Conservation (phyloP, 2,329 filamentous ascomycete genomes). For the Pseudogymnoascus sp. region DNA sequence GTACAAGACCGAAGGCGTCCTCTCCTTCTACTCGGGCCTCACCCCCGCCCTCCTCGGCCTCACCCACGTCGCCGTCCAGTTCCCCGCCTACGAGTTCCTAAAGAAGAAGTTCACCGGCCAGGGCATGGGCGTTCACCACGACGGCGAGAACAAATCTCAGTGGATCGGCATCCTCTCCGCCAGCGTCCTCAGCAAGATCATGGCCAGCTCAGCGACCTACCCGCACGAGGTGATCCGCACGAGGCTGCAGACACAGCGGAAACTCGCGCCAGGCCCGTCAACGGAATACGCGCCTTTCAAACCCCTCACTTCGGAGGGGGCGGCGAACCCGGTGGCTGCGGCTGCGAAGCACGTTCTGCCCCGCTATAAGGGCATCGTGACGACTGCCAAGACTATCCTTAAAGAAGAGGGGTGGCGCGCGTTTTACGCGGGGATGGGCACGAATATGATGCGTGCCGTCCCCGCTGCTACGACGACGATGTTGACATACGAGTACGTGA, state of each 20-base stretch:
- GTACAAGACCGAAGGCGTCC: constrained; percentile 81
- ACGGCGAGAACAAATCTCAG: constrained; percentile 54
- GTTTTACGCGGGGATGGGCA: constrained; percentile 95
- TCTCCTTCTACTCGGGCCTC: constrained; percentile 90
- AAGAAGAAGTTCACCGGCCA: constrained; percentile 85
- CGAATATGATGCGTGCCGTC: constrained; percentile 92
- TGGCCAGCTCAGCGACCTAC: constrained; percentile 91
- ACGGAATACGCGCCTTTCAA: constrained; percentile 43
- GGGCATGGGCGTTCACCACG: constrained; percentile 63
- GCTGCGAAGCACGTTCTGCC: constrained; percentile 26
- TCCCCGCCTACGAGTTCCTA: constrained; percentile 89
- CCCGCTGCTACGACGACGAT: constrained; percentile 96
- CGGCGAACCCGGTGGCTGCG: constrained; percentile 24
- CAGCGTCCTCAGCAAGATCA: constrained; percentile 87
- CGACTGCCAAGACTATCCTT: constrained; percentile 77
- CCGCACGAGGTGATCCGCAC: constrained; percentile 95
- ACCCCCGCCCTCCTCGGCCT: constrained; percentile 86
- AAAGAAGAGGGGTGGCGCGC: constrained; percentile 90
- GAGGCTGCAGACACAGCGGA: constrained; percentile 84
- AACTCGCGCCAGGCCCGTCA: constrained; percentile 44
- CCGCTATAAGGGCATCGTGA: constrained; percentile 68
- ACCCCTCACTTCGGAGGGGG: constrained; percentile 13
- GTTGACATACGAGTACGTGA: constrained; percentile 83
- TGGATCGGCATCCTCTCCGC: constrained; percentile 79
- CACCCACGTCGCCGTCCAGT: constrained; percentile 93